Base-by-base conservation (phyloP, 305 asterid species). In the Fraxinus xanthoxyloides region DNA sequence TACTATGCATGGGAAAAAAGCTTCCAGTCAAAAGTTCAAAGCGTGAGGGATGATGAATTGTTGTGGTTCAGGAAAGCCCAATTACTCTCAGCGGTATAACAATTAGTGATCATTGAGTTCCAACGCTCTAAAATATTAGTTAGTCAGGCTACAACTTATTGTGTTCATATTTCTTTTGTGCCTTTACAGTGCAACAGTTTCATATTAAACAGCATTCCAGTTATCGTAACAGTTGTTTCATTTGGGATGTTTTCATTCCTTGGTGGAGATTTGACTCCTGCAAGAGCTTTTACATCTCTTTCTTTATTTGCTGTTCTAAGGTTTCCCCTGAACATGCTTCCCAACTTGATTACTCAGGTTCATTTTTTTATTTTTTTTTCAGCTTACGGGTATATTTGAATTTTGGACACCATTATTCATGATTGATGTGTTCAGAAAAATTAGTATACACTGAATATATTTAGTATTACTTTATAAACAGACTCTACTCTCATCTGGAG, bases 231-330 rank as follows among this genome's bases (percentile, higher is more conserved):
- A 40, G 91, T 93, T 77, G 85, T 90, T 81, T 93, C 98, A 59
- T 95, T 95, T 85, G 98, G 98, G 81, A 73, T 69, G 81, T 95
- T 95, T 90, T 90, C 98, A 61, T 83, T 93, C 87, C 84, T 93
- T 72, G 98, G 98, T 82, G 98, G 98, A 82, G 91, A 95, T 84
- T 88, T 95, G 90, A 93, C 98, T 76, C 98, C 98, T 74, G 87
- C 98, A 82, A 90, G 95, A 83, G 98, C 98, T 80, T 95, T 95
- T 86, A 92, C 98, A 35, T 92, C 98, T 75, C 95, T 95, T 87
- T 92, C 98, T 78, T 89, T 95, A 56, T 95, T 95, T 90, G 83
- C 94, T 7, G 91, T 95, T 82, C 90, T 95, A 82, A 88, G 95
- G 40, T 81, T 77, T 81, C 98, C 98, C 36, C 90, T 95, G 77